phyloP scores from a whole-genome alignment of 345 rosid species.

The Crucihimalaya himalaica region DNA sequence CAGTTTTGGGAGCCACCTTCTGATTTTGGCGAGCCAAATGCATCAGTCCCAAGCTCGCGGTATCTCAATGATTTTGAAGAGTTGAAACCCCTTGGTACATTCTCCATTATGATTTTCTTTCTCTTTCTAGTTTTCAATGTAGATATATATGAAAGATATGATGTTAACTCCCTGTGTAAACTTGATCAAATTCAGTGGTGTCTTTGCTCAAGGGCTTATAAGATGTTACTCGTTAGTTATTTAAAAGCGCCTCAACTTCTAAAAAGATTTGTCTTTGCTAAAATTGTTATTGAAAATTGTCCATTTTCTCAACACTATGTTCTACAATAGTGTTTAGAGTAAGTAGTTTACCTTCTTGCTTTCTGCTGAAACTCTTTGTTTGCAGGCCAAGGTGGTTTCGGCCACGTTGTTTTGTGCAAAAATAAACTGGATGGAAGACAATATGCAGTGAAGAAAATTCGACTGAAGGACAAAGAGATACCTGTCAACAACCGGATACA shows the following conservation, averaged over 20 bases:
- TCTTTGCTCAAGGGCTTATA: slow-evolving; percentile 6
- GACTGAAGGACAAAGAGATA: slow-evolving; percentile 81
- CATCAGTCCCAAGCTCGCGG: slow-evolving; percentile 71
- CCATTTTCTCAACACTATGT: too few relatives aligned
- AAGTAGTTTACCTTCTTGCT: slow-evolving; percentile 7
- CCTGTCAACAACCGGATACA: slow-evolving; percentile 75
- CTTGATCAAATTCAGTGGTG: slow-evolving; percentile 11
- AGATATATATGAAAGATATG: not conserved
- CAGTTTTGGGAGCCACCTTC: slow-evolving; percentile 84
- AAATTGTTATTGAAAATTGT: not conserved
- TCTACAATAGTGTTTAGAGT: slow-evolving; percentile 1
- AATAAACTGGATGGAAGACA: slow-evolving; percentile 98
- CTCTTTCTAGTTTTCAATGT: not conserved
- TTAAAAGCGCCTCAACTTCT: slow-evolving; percentile 6
- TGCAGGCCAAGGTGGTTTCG: slow-evolving; percentile 96
- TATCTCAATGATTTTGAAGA: slow-evolving; percentile 96
- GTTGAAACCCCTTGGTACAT: slow-evolving; percentile 81
- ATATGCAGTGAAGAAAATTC: slow-evolving; percentile 95
- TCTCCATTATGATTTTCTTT: slow-evolving; percentile 5
- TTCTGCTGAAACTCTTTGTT: slow-evolving; percentile 26
- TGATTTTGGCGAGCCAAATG: slow-evolving; percentile 54
- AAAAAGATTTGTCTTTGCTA: too few relatives aligned
- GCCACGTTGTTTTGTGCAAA: slow-evolving; percentile 89
- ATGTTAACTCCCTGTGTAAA: slow-evolving; percentile 1
- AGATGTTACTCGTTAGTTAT: not conserved